Base-by-base conservation (phyloP, 2,329 filamentous ascomycete genomes). In the Pseudogymnoascus sp. region DNA sequence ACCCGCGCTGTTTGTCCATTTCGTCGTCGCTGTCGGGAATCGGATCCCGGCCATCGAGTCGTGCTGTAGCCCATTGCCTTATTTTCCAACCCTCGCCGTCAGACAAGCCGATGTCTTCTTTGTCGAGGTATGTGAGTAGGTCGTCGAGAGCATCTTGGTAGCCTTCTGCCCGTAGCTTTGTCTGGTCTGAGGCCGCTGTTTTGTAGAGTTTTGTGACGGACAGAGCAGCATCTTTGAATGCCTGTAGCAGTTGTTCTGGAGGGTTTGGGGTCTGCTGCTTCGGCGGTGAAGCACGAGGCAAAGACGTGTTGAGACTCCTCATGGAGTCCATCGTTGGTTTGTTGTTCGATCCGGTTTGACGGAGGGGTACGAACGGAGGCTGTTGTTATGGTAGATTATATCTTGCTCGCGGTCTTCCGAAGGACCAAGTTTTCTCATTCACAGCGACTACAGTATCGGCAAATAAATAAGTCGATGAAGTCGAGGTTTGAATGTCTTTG, bases 121-220 rank as follows among this genome's bases (percentile, higher is more conserved):
- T 88, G 73, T 97, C 93, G 62, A 97, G 78, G 69, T 96, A 96
- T 15, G 82, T 77, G n/a, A 97, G 78, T 4, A 99, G 79, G 68
- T 97, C 93, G 67, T 97, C 91, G 38, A 99, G 79, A 38, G 93
- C 96, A 72, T 97, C 93, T 74, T 97, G 93, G 70, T 97, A 97
- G 26, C 95, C 95, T 40, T 93, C 88, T 60, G 84, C 78, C 60
- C 90, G 86, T 56, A 91, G 87, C 70, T 88, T 87, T 60, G 88
- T 82, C 73, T 95, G 88, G 59, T 90, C 89, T 33, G 86, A 82
- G 11, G 90, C 88, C 2, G 93, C 93, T 40, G 88, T 93, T 77
- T 96, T 97, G 79, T 97, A 97, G 13, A 99, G 86, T 72, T 96
- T 96, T 59, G 95, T 97, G 63, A 97, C 93, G 5, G 92, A 96